Evolutionary conservation across 2,329 filamentous ascomycete species (phyloP), one percentile per base, ranked within the genome.

Genomic region (Colletotrichum paranaense): DNA sequence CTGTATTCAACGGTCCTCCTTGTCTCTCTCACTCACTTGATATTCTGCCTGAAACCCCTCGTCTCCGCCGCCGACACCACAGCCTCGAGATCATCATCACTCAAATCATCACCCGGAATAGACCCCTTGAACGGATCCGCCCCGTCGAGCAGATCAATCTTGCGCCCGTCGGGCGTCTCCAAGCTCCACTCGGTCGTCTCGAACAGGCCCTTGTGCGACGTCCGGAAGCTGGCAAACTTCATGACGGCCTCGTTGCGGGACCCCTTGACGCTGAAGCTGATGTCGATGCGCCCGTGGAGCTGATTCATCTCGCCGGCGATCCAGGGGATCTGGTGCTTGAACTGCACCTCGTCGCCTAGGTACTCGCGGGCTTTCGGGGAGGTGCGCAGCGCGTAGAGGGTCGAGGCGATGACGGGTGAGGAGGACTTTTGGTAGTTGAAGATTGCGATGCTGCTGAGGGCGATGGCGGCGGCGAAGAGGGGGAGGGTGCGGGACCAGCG

Each of bases 401-500:
- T 97, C 68, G 93, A 94, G 68, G 91, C 91, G n/a, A 98, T 94
- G 35, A 96, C 90, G 67, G 93, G 94, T 30, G 92, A 95, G n/a
- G 94, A 95, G 70, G 92, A 91, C 83, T 98, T 98, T 83, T 99
- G 96, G 90, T 99, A 98, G 89, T 99, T 99, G 93, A 99, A 98
- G 83, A 99, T 98, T 77, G 93, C 94, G 73, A 97, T 86, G 76
- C 92, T 92, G 76, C 92, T 93, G 68, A 88, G 87, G 62, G 90
- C 89, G 77, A 98, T 91, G 75, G 94, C 86, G 75, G 89, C 83
- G 66, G 93, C 81, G 88, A 98, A 98, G 81, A 97, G 85, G 67
- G 96, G 96, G 42, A 98, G 84, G 1, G 94, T 95, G 78, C 90
- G 89, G 68, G 88, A 81, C 93, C 93, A 95, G 77, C 88, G 87